These are phyloP conservation scores for Malassezia pachydermatis DNA, from an alignment of 1,284 basidiomycete species.

Conservation along the genomic window DNA sequence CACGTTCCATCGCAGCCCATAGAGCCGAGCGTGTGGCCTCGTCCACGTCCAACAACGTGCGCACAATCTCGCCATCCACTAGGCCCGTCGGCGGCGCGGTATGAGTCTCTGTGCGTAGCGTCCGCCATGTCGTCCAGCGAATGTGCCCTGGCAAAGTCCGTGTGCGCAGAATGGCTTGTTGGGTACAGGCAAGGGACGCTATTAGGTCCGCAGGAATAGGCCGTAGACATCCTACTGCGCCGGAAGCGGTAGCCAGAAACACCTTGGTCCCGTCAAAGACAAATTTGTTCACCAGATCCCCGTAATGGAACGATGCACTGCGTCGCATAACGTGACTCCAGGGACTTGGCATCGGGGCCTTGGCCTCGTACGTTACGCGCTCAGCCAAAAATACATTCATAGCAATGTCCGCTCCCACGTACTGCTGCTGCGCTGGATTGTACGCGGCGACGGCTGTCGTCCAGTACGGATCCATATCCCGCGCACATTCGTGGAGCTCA, in stretches of 20 bases:
- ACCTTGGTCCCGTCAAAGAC: neutral
- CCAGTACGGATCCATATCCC: conserved; percentile 45
- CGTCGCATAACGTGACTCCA: conserved; percentile 36
- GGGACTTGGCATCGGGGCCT: too few relatives aligned
- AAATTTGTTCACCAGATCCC: conserved; percentile 43
- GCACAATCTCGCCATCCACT: conserved; percentile 34
- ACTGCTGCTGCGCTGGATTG: conserved; percentile 29
- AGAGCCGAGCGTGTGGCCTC: neutral
- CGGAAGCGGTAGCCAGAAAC: conserved; percentile 32
- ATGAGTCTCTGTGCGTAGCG: conserved; percentile 42
- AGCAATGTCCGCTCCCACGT: conserved; percentile 38
- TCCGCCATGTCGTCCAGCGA: conserved; percentile 31
- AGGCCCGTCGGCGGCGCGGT: conserved; percentile 26
- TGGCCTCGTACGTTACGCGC: conserved; percentile 17
- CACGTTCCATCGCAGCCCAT: neutral
- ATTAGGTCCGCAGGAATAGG: conserved; percentile 19
- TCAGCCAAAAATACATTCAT: conserved; percentile 42
- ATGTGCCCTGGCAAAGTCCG: conserved; percentile 21
- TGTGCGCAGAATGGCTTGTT: conserved; percentile 23
- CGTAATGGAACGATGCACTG: conserved; percentile 36
- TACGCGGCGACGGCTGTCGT: conserved; percentile 32
- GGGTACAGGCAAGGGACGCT: conserved; percentile 21
- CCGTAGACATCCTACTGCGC: conserved; percentile 32
- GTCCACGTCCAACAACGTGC: neutral
- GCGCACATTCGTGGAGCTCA: conserved; percentile 29